phyloP scores from a whole-genome alignment of 768 basidiomycete species.

The Podaxis sp. region DNA sequence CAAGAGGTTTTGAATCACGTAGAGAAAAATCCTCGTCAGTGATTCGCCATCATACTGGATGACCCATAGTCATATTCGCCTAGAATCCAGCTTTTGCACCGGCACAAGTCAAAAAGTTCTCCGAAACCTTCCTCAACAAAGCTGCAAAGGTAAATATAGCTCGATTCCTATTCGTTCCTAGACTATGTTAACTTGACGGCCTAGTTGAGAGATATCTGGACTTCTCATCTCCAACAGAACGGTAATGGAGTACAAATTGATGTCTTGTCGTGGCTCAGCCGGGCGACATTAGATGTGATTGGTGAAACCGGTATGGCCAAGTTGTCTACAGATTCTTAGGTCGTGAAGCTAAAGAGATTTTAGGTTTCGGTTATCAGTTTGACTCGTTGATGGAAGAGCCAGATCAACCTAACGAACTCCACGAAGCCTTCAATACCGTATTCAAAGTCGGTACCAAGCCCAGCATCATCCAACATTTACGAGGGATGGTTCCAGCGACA shows the following conservation, averaged over 20 bases:
- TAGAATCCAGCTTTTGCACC: slow-evolving; percentile 68
- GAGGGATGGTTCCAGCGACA: slow-evolving; percentile 35
- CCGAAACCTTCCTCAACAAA: slow-evolving; percentile 52
- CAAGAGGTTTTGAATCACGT: background rate
- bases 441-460: slow-evolving; percentile 44
- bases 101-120: slow-evolving; percentile 54
- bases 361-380: slow-evolving; percentile 37
- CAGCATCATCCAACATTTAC: slow-evolving; percentile 30
- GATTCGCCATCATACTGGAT: background rate
- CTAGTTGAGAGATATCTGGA: slow-evolving; percentile 53
- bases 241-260: slow-evolving; percentile 43
- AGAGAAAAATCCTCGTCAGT: slow-evolving; percentile 10
- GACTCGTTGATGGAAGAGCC: slow-evolving; percentile 25
- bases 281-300: slow-evolving; percentile 73
- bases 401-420: slow-evolving; percentile 45
- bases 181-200: background rate
- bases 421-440: slow-evolving; percentile 50
- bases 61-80: background rate
- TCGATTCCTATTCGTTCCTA: background rate
- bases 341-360: background rate
- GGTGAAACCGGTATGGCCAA: slow-evolving; percentile 54
- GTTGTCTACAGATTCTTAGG: background rate
- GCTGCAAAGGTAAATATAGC: slow-evolving; percentile 39
- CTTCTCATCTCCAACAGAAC: slow-evolving; percentile 29
- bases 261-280: slow-evolving; percentile 61